Conservation (phyloP, 495 filamentous ascomycete genomes). For the Cudoniella acicularis region DNA sequence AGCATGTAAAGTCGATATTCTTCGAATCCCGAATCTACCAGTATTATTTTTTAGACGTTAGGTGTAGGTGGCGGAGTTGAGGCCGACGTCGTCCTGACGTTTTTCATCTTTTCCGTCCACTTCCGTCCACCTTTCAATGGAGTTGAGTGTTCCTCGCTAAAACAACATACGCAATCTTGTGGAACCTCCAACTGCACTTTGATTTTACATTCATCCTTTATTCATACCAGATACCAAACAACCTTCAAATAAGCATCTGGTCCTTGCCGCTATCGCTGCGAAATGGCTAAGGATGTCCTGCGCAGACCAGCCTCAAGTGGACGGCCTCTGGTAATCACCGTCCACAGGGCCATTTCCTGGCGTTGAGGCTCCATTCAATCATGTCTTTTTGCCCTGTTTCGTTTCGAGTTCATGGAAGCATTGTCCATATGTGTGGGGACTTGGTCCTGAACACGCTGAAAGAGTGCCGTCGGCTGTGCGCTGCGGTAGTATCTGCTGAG, state of each 20-base stretch:
- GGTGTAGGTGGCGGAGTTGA: no score
- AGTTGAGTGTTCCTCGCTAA: background rate
- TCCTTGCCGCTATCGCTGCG: background rate
- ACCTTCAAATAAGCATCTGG: background rate
- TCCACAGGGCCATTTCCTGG: background rate
- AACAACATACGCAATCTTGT: background rate
- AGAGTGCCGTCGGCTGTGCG: background rate
- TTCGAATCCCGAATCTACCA: no score
- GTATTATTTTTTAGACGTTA: no score
- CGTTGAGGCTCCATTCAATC: background rate
- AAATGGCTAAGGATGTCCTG: background rate
- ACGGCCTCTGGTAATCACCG: no score
- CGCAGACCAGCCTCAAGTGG: background rate
- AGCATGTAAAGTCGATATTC: no score
- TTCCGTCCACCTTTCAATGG: constrained; percentile 3
- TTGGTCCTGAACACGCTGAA: background rate
- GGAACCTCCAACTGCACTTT: background rate
- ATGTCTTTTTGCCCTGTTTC: background rate
- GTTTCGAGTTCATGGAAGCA: background rate
- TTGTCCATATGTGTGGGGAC: background rate
- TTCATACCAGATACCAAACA: background rate
- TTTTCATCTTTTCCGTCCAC: no score
- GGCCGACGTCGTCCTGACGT: no score
- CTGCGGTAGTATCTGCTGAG: background rate
- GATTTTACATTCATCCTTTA: background rate